Conservation (phyloP, 805 yeast species). For the Schizosaccharomyces cryophilus region DNA sequence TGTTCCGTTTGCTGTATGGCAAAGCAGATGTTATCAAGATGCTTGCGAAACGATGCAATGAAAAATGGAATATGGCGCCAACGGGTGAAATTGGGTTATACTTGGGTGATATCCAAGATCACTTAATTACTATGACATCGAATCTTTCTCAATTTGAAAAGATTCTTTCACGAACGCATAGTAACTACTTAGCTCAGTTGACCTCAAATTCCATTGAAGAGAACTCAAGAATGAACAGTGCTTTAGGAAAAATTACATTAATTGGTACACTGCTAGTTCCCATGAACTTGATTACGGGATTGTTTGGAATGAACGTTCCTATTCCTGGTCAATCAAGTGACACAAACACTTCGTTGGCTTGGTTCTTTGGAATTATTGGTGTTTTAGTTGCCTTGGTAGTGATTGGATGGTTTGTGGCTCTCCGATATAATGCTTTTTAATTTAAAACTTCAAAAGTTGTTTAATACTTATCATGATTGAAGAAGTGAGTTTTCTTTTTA, state of each 20-base stretch:
- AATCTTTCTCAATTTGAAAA: slow-evolving; percentile 74
- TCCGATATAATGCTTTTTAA: slow-evolving; percentile 2
- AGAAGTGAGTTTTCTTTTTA: background rate
- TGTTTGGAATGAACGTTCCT: slow-evolving; percentile 84
- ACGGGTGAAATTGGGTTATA: slow-evolving; percentile 79
- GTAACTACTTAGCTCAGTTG: slow-evolving; percentile 77
- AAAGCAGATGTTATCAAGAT: slow-evolving; percentile 90
- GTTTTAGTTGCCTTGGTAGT: slow-evolving; percentile 22
- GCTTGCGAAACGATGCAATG: slow-evolving; percentile 89
- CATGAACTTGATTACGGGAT: slow-evolving; percentile 66
- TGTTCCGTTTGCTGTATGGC: slow-evolving; percentile 70
- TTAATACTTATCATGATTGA: background rate
- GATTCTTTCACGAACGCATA: slow-evolving; percentile 73
- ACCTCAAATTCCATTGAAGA: slow-evolving; percentile 81
- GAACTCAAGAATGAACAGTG: slow-evolving; percentile 61
- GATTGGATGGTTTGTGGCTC: slow-evolving; percentile 19
- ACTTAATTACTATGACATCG: slow-evolving; percentile 86
- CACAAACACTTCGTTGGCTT: slow-evolving; percentile 18
- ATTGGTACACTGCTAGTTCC: slow-evolving; percentile 82
- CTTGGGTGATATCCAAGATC: slow-evolving; percentile 90
- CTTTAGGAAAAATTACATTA: slow-evolving; percentile 70
- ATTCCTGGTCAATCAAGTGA: slow-evolving; percentile 42
- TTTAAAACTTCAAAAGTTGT: background rate
- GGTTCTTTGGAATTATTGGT: slow-evolving; percentile 51
- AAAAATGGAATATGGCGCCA: slow-evolving; percentile 33